These are phyloP conservation scores for Alternaria conjuncta DNA, from an alignment of 2,329 filamentous ascomycete genomes.

Conservation along the genomic window DNA sequence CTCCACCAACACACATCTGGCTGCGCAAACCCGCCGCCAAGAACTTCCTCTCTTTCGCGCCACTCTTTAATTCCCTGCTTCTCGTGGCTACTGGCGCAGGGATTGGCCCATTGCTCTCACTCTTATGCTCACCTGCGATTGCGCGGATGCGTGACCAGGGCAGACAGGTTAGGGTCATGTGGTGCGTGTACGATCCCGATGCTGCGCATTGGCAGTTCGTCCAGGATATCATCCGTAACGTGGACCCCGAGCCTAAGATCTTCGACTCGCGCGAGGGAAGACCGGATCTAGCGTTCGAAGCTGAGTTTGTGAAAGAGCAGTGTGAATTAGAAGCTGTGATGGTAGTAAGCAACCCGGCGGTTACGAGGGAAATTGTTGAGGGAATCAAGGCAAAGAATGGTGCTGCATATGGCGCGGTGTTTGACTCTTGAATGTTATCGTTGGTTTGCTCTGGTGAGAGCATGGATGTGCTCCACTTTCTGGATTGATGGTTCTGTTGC, in stretches of 20 bases:
- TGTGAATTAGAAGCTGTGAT: conserved; percentile 22
- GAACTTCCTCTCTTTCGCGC: conserved; percentile 30
- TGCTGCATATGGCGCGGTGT: conserved; percentile 30
- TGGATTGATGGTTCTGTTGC: background rate
- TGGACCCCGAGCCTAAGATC: conserved; percentile 20
- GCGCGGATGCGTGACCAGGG: conserved; percentile 8
- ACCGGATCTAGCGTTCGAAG: conserved; percentile 23
- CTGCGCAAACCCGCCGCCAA: conserved; percentile 20
- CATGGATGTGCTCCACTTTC: background rate
- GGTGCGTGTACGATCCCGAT: conserved; percentile 20
- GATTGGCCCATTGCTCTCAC: conserved; percentile 29
- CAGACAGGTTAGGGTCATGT: conserved; percentile 19
- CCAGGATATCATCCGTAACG: conserved; percentile 10
- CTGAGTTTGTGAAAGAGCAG: background rate
- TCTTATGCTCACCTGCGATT: conserved; percentile 18
- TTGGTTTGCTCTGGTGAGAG: no score
- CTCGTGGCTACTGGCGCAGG: conserved; percentile 33
- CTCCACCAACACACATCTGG: conserved; percentile 21
- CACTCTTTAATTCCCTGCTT: conserved; percentile 26
- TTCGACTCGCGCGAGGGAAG: conserved; percentile 17
- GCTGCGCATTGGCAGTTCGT: conserved; percentile 24
- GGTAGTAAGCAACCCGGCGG: conserved; percentile 27
- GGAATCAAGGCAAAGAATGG: conserved; percentile 14
- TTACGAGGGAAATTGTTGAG: conserved; percentile 23
- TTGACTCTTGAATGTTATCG: conserved; percentile 21